Percentiles rank a stretch among this genome's conserved stretches.
Evolutionary conservation across 2,329 filamentous ascomycete genomes (phyloP).

Genomic region (Aureobasidium lini): DNA sequence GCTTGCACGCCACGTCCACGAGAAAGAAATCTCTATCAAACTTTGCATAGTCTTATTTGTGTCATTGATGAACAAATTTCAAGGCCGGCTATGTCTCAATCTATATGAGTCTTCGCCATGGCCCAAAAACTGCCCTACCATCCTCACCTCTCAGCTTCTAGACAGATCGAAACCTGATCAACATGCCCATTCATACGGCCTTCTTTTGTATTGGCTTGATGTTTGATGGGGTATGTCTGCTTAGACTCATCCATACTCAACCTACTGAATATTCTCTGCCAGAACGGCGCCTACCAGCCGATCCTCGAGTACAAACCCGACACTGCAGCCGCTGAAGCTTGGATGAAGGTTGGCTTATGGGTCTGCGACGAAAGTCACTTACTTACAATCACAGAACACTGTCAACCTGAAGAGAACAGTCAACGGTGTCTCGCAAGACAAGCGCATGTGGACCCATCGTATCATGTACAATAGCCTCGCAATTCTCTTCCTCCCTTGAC

Average conservation of each 20-base stretch:
- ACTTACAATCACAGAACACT: not conserved
- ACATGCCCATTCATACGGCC: not conserved
- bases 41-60: not conserved
- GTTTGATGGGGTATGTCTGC: not conserved
- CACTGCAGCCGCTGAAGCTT: not conserved
- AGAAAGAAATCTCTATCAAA: not conserved
- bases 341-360: not conserved
- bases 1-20: not conserved
- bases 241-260: too few relatives aligned
- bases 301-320: not conserved
- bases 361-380: not conserved
- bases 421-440: not conserved
- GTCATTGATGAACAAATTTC: not conserved
- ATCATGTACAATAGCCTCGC: not conserved
- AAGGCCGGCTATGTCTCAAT: not conserved
- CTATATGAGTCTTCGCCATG: not conserved
- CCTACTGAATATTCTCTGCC: not conserved
- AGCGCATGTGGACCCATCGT: not conserved
- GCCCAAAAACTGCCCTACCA: not conserved
- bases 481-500: not conserved
- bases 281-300: not conserved
- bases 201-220: conserved; percentile 9
- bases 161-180: not conserved
- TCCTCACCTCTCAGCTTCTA: not conserved
- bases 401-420: not conserved